Base-by-base conservation (phyloP, 805 yeast species). In the Ogataea polymorpha region DNA sequence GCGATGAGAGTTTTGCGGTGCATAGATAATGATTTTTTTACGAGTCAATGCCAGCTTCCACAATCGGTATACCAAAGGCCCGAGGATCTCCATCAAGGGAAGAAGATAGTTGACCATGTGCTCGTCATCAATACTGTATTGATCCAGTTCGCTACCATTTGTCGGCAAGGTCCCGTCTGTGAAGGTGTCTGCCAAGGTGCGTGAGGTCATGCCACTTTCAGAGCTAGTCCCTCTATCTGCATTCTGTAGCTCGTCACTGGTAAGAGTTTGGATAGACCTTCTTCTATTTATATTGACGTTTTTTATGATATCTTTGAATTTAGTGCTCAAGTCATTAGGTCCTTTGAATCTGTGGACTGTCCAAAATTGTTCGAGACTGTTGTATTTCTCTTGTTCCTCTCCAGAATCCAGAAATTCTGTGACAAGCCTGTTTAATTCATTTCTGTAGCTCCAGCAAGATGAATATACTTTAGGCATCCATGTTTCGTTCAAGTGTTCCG, bases 31-130 rank as follows among this genome's bases (percentile, higher is more conserved):
- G 4, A 86, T 69, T 26, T 77, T 64, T 43, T 77, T 72, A 14
- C 93, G 64, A 24, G 82, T 54, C 28, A 86, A 60, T 2, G 80
- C 74, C 24, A 77, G 68, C 59, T 80, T 83, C 79, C 82, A 86
- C 4, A 82, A 57, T 28, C 69, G 74, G 54, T 82, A 84, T 2
- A 80, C 65, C 36, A 81, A 62, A 1, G 93, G 90, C 0, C 95
- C 90, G 37, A 80, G 62, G 2, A 59, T 54, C 21, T 72, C 67
- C 32, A 83, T 52, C 27, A 80, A 61, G 10, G 65, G 58, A 1
- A 75, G 67, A 14, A 79, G 59, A n/a, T 65, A 58, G 23, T 72
- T 61, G 13, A 74, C 61, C 62, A 75, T 78, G 53, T 77, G 74
- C 42, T 61, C 65, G 28, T 55, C 54, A 20, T 49, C 49, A 20